These are phyloP conservation scores for Amphicarpaea edgeworthii DNA, from an alignment of 306 rosid species.

Conservation along the genomic window DNA sequence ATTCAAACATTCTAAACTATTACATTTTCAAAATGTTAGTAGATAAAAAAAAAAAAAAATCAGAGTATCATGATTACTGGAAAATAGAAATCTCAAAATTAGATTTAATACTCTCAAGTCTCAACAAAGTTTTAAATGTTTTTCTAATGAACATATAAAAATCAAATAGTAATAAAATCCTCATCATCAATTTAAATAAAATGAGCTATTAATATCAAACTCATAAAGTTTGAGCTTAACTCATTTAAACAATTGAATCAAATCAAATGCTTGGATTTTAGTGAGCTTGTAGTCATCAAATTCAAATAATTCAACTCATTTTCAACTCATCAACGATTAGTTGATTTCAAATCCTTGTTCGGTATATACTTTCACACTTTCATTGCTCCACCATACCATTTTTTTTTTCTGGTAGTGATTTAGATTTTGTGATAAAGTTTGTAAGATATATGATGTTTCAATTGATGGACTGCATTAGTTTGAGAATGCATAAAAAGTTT, in stretches of 20 bases:
- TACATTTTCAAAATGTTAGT: not conserved
- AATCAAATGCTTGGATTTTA: not conserved
- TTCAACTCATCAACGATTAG: not conserved
- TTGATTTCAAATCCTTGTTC: not conserved
- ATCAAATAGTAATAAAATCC: not conserved
- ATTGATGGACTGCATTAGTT: not conserved
- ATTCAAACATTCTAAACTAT: not conserved
- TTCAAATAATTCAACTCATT: no score
- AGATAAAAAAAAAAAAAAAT: not conserved
- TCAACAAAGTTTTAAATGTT: not conserved
- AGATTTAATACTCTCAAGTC: no score
- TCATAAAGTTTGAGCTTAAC: no score
- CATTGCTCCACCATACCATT: not conserved
- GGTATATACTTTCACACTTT: not conserved
- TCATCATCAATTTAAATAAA: not conserved
- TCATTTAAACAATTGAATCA: no score
- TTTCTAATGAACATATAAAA: no score
- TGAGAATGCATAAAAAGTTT: not conserved
- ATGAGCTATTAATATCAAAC: no score
- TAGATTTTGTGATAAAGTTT: not conserved
- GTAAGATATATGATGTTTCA: not conserved
- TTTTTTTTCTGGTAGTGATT: not conserved
- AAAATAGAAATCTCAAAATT: no score
- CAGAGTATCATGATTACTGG: no score
- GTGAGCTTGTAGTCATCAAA: no score